phyloP scores from a whole-genome alignment of 192 early-diverging fungal genomes.

The Thamnidium elegans region DNA sequence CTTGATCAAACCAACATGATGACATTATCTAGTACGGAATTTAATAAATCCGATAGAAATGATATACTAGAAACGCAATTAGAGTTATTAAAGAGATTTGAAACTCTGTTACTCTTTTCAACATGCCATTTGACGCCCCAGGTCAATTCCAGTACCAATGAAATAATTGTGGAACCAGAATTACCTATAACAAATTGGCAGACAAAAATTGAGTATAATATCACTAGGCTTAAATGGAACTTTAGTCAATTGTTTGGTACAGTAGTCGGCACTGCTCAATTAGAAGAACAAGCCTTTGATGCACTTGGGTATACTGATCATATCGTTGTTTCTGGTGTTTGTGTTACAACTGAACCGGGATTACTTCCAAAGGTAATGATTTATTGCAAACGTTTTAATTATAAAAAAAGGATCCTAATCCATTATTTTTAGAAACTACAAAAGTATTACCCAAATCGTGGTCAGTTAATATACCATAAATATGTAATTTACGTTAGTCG shows the following conservation, averaged over 20 bases:
- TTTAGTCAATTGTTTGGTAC: conserved; percentile 7
- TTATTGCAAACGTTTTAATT: background rate
- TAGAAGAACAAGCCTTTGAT: conserved; percentile 10
- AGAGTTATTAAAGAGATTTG: too few relatives aligned
- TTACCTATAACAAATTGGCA: background rate
- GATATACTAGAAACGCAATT: too few relatives aligned
- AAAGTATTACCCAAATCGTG: background rate
- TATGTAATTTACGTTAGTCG: conserved; percentile 9
- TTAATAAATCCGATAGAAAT: too few relatives aligned
- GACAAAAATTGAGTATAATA: background rate
- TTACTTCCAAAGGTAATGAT: conserved; percentile 17
- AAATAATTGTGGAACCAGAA: too few relatives aligned
- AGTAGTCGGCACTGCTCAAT: background rate
- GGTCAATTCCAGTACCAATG: too few relatives aligned
- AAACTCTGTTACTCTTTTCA: too few relatives aligned
- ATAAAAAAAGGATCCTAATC: background rate
- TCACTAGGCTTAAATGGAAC: conserved; percentile 9
- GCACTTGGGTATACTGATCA: background rate
- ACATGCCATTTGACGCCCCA: too few relatives aligned
- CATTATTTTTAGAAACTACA: background rate
- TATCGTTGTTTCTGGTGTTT: conserved; percentile 4
- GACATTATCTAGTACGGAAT: too few relatives aligned
- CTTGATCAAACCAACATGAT: too few relatives aligned
- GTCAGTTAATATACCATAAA: background rate
- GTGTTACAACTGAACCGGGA: conserved; percentile 16